Percentiles rank a stretch among this genome's conserved stretches.
phyloP scores from a whole-genome alignment of 192 early-diverging fungal genomes.

The Dimargaris xerosporica region DNA sequence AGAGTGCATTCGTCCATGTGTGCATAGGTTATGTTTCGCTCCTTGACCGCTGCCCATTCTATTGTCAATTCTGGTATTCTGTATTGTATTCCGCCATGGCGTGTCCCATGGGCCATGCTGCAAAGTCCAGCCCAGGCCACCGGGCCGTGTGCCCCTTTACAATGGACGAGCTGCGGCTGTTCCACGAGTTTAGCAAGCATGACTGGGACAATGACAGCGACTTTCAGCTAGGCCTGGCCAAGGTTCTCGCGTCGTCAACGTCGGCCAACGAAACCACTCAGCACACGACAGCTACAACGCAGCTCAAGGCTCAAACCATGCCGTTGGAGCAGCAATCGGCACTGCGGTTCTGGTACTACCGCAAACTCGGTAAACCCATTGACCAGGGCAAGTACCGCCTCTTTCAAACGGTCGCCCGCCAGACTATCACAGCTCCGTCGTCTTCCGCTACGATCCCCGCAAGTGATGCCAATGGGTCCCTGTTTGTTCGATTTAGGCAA shows the following conservation, averaged over 20 bases:
- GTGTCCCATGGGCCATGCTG: neutral
- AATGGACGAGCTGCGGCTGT: constrained; percentile 14
- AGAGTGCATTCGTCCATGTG: neutral
- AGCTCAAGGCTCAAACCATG: neutral
- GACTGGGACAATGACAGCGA: constrained; percentile 15
- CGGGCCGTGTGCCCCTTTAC: constrained; percentile 13
- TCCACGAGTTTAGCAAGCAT: constrained; percentile 22
- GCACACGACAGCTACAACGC: neutral
- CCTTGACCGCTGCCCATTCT: neutral
- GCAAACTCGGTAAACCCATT: neutral
- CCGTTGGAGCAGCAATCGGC: neutral
- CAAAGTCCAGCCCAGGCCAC: neutral
- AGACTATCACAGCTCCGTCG: neutral
- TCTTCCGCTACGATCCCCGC: neutral
- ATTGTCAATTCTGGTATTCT: neutral
- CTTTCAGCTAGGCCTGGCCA: constrained; percentile 2
- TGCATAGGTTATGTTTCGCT: neutral
- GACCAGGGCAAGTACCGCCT: neutral
- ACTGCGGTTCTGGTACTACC: constrained; percentile 1
- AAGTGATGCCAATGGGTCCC: too few relatives aligned
- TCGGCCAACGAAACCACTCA: neutral
- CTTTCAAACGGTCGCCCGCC: neutral
- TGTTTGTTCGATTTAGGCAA: neutral
- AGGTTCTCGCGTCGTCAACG: neutral
- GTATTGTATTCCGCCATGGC: neutral